Evolutionary conservation across 2,329 filamentous ascomycete genomes (phyloP), one percentile per base, ranked within the genome.

Genomic region (Cucurbitaria berberidis): DNA sequence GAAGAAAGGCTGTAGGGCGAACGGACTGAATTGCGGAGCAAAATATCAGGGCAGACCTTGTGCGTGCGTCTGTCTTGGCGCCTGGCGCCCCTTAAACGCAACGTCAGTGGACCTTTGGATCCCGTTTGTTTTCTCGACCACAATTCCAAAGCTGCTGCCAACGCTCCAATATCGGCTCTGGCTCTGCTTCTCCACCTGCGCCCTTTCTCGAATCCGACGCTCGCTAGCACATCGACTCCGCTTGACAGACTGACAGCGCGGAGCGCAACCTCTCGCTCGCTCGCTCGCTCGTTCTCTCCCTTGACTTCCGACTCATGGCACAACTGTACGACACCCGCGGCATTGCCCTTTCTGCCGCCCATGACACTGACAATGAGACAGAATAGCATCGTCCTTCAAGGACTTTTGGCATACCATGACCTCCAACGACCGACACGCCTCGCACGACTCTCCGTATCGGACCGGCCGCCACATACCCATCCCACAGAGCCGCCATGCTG

Each of bases 381-480:
- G 72, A 51, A 67, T 76, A 43, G 64, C 70, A 29, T 56, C 64
- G 49, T 86, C 89, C 77, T 89, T 95, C 78, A 89, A 89, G 78
- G 90, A 89, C 58, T 93, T 99, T 80, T 99, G 95, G 95, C 95
- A 98, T 66, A 95, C 75, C 54, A 77, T 89, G 84, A 89, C 86
- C 74, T 88, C 86, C 60, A 84, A 87, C 69, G 83, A 87, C 80
- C 96, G 95, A 58, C 86, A 99, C 80, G 96, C 95, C 60, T 89
- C 87, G 57, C 90, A 89, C 81, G 91, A 99, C 78, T 96, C 93
- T 54, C 93, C 95, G 45, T 96, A 96, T 78, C 88, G 93, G 73
- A 91, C 90, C 56, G 92, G 93, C 60, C 87, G 89, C 73, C 93
- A 97, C 78, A 90, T 96, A 56, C 92, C 93, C 57, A 85, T 98